Evolutionary conservation across 177 flowering plant genomes (phyloP), one percentile per base, ranked within the genome.

Genomic region (Tripterygium wilfordii): DNA sequence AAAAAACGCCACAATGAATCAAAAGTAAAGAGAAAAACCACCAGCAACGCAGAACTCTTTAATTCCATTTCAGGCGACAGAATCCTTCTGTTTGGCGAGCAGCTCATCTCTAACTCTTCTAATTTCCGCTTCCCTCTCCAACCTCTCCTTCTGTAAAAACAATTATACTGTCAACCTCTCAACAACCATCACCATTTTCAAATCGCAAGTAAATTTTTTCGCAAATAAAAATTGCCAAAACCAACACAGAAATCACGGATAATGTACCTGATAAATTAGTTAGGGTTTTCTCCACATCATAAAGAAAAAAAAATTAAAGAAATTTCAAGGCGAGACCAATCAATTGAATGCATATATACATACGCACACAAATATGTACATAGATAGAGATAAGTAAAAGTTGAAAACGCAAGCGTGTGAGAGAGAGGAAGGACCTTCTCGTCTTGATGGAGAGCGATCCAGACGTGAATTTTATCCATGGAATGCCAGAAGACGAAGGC

Each of bases 361-460:
- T 19, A 39, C 22, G 13, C 16, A 15, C 5, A 41, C 5, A 22
- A 27, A 23, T 19, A 35, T 7, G 30, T 10, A 5, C 30, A 30
- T 29, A 30, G 27, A 53, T 14, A 36, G 7, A 32, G 45, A 26
- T 17, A 37, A 51, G 10, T 9, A 32, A 32, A 9, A 3, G 36
- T 12, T 10, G 36, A 4, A 32, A 2, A 32, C 36, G 14, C 36
- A 32, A 20, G 20, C 13, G 10, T 18, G 19, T 19, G 20, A 38
- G 10, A 31, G 25, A 52, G 42, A 27, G 30, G 19, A 23, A 22
- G 20, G 24, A 89, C 98, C 96, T 85, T 90, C 43, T 87, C 98
- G 64, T 90, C 96, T 48, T 88, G 98, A 63, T 55, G 96, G 37
- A 88, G 96, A 56, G 96, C 98, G 63, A 79, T 81, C 89, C 92